Evolutionary conservation across 78 protist species (phyloP).

Genomic region (Dictyostelium purpureum): DNA sequence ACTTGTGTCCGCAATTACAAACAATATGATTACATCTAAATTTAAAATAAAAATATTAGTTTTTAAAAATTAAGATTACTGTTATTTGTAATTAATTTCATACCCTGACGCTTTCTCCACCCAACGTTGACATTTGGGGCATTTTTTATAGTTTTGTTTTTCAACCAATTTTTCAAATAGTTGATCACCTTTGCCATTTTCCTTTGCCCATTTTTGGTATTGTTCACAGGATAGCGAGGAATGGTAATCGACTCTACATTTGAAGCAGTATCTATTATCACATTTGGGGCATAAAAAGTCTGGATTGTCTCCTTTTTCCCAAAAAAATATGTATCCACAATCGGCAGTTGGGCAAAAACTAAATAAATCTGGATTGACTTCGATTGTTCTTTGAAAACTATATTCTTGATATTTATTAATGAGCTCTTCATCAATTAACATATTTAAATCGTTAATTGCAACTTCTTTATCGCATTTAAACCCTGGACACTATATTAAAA

Average conservation of each 20-base stretch:
- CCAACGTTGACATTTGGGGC: slow-evolving; percentile 28
- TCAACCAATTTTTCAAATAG: slow-evolving; percentile 21
- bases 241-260: slow-evolving; percentile 45
- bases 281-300: slow-evolving; percentile 50
- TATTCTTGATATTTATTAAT: slow-evolving; percentile 13
- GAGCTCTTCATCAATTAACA: slow-evolving; percentile 2
- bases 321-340: slow-evolving; percentile 56
- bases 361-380: slow-evolving; percentile 11
- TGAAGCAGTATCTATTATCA: slow-evolving; percentile 39
- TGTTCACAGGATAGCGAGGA: slow-evolving; percentile 6
- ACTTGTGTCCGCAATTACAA: slow-evolving; percentile 33
- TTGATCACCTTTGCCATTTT: slow-evolving; percentile 59
- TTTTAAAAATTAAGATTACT: not conserved
- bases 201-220: slow-evolving; percentile 31
- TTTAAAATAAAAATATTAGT: not conserved
- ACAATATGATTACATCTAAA: slow-evolving; percentile 23
- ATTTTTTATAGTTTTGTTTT: slow-evolving; percentile 33
- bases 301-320: slow-evolving; percentile 32
- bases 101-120: not conserved
- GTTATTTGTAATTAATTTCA: no score
- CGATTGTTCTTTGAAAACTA: slow-evolving; percentile 23
- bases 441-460: not conserved
- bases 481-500: slow-evolving; percentile 34
- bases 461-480: slow-evolving; percentile 44
- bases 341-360: slow-evolving; percentile 55